A percentile compares a stretch with the other conserved stretches of the same genome.
Conservation (phyloP, 2,329 filamentous ascomycete genomes). For the Fusarium sp. region DNA sequence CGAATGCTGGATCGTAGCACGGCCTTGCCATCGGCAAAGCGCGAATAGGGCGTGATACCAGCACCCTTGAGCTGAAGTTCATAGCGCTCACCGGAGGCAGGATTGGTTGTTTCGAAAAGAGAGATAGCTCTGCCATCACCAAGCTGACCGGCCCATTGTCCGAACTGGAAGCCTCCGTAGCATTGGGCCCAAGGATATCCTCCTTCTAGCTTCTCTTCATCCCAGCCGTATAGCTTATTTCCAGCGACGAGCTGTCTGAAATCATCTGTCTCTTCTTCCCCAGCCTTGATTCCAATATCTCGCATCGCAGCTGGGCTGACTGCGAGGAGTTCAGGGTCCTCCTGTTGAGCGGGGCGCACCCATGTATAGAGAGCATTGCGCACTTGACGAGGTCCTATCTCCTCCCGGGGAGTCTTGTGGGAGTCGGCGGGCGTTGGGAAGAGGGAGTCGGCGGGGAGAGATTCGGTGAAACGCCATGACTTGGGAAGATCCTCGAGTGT, state of each 20-base stretch:
- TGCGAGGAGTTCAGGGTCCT: slow-evolving; percentile 81
- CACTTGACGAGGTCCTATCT: slow-evolving; percentile 84
- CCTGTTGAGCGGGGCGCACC: slow-evolving; percentile 80
- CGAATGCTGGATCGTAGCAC: slow-evolving; percentile 92
- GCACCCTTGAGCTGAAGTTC: slow-evolving; percentile 96
- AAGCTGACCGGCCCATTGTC: slow-evolving; percentile 94
- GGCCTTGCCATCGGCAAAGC: slow-evolving; percentile 95
- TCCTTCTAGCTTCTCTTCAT: slow-evolving; percentile 71
- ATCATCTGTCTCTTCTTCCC: slow-evolving; percentile 75
- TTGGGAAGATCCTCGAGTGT: slow-evolving; percentile 69
- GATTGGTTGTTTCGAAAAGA: slow-evolving; percentile 88
- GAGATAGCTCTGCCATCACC: slow-evolving; percentile 96
- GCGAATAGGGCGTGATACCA: slow-evolving; percentile 91
- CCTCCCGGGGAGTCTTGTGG: slow-evolving; percentile 80
- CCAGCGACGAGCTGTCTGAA: slow-evolving; percentile 84
- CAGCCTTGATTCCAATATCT: slow-evolving; percentile 79
- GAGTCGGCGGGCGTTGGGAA: slow-evolving; percentile 86
- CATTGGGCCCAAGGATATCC: slow-evolving; percentile 99
- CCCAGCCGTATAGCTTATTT: slow-evolving; percentile 83
- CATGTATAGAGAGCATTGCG: slow-evolving; percentile 89
- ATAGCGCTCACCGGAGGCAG: slow-evolving; percentile 76
- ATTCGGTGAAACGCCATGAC: slow-evolving; percentile 72
- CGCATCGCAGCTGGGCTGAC: slow-evolving; percentile 82
- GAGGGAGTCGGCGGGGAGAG: slow-evolving; percentile 77
- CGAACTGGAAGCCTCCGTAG: slow-evolving; percentile 86